A percentile compares a stretch with the other conserved stretches of the same genome.
Conservation (phyloP, 495 filamentous ascomycete genomes). For the Zalerion maritima region DNA sequence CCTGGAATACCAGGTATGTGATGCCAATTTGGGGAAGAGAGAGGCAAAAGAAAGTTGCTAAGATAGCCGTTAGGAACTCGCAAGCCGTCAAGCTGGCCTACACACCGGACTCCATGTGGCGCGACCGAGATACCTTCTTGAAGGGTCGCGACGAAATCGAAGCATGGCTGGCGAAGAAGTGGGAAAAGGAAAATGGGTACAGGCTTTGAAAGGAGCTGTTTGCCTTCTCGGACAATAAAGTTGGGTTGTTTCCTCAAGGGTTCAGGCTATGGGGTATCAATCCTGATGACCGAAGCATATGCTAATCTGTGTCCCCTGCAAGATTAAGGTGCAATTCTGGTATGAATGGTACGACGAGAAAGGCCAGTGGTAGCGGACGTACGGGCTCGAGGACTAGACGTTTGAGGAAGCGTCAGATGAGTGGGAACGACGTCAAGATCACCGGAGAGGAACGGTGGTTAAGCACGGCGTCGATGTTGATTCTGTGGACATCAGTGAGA, state of each 20-base stretch:
- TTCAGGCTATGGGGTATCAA: too few species aligned
- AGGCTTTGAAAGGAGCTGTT: constrained; percentile 80
- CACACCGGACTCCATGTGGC: constrained; percentile 66
- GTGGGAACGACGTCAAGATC: constrained; percentile 72
- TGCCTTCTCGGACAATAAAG: constrained; percentile 49
- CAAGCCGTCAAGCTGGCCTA: constrained; percentile 54
- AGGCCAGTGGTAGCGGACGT: constrained; percentile 81
- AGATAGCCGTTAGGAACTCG: constrained; percentile 36
- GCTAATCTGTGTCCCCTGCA: not conserved
- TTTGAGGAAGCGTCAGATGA: constrained; percentile 85
- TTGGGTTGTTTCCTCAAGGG: constrained; percentile 12
- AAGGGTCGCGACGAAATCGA: constrained; percentile 52
- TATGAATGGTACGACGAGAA: constrained; percentile 66
- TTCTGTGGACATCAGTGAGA: constrained; percentile 50
- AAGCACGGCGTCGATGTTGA: constrained; percentile 62
- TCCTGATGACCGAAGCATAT: too few species aligned
- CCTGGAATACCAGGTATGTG: constrained; percentile 68
- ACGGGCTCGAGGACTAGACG: constrained; percentile 88
- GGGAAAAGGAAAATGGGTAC: constrained; percentile 60
- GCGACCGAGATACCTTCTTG: constrained; percentile 62
- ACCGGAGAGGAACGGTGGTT: constrained; percentile 50
- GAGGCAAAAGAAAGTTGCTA: constrained; percentile 1
- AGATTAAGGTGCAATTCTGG: constrained; percentile 86
- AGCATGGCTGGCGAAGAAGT: constrained; percentile 63
- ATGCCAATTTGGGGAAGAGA: not conserved